Base-by-base conservation (phyloP, 2,329 filamentous ascomycete species). In the Metarhizium album region DNA sequence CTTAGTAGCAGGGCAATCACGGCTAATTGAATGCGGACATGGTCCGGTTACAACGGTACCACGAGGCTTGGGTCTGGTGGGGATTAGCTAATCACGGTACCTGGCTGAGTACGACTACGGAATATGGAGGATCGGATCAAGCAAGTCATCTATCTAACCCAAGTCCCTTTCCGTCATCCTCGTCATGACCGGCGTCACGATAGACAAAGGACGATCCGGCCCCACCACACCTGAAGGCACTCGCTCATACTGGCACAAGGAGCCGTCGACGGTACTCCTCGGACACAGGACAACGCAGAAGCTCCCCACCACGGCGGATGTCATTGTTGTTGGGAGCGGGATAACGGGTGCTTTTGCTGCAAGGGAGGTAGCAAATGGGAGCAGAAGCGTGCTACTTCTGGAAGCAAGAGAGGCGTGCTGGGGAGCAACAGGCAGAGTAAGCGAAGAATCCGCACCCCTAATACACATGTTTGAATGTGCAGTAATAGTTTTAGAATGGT, bases 381-480 rank as follows among this genome's bases (percentile, higher is more conserved):
- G 73, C 4, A 68, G 74, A 52, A 72, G 68, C n/a, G 76, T 90
- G 7, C 72, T 90, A 5, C 76, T 90, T 71, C 72, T 91, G 4
- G 87, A 91, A 67, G 87, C 87, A 14, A 74, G 87, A 59, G 86
- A 90, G 70, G 85, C 83, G 3, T 90, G 86, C 61, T 90, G 80
- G 79, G 87, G 87, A 18, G 87, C 87, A n/a, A 91, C 86, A 1
- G 86, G 87, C n/a, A 70, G 86, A 61, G 84, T 87, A 61, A 73
- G 80, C 73, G 37, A 40, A 43, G 6, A 43, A 23, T 8, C 2
- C 40, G 13, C 22, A 14, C 20, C 13, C 20, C 40, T 24, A n/a
- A 6, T 16, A 43, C 3, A 29, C 11, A 18, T 24, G 20, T 24
- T 24, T 11, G 40, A 43, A 24, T 9, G 22, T 24, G n/a, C 6